phyloP scores from a whole-genome alignment of 106 monocot species.

The Apostasia ramifera region DNA sequence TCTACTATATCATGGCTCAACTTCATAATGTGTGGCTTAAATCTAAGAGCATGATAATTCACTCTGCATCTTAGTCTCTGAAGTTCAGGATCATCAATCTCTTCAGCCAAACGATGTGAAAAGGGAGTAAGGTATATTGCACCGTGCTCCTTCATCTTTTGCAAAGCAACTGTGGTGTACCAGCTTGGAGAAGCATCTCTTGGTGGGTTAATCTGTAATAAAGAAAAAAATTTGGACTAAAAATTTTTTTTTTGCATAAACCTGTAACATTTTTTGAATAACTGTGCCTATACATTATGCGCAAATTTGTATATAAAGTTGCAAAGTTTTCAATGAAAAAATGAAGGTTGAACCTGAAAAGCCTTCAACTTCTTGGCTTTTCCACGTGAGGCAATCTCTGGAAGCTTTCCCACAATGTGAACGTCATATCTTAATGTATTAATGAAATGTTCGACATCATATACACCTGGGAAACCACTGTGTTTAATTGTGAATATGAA shows the following conservation, averaged over 20 bases:
- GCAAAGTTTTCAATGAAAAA: neutral
- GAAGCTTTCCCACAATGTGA: constrained; percentile 59
- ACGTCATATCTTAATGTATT: constrained; percentile 71
- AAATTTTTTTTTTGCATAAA: neutral
- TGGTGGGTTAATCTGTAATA: constrained; percentile 71
- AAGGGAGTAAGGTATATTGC: constrained; percentile 92
- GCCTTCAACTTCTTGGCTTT: constrained; percentile 79
- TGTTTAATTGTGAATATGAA: constrained; percentile 7
- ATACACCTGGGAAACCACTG: constrained; percentile 96
- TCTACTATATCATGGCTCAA: constrained; percentile 71
- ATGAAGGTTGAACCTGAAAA: constrained; percentile 44
- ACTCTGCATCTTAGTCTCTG: constrained; percentile 94
- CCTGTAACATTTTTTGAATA: too few relatives aligned
- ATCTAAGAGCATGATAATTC: constrained; percentile 91
- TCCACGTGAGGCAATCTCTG: constrained; percentile 60
- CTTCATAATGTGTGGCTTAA: constrained; percentile 93
- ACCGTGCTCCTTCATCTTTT: constrained; percentile 83
- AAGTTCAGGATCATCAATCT: constrained; percentile 76
- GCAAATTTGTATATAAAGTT: neutral
- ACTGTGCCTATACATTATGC: too few relatives aligned
- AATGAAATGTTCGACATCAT: constrained; percentile 94
- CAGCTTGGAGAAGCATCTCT: constrained; percentile 89
- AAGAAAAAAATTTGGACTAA: neutral
- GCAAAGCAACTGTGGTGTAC: constrained; percentile 78
- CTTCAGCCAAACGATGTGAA: constrained; percentile 90